Evolutionary conservation across 495 filamentous ascomycete genomes (phyloP).

Genomic region (Penicillium coffeae): DNA sequence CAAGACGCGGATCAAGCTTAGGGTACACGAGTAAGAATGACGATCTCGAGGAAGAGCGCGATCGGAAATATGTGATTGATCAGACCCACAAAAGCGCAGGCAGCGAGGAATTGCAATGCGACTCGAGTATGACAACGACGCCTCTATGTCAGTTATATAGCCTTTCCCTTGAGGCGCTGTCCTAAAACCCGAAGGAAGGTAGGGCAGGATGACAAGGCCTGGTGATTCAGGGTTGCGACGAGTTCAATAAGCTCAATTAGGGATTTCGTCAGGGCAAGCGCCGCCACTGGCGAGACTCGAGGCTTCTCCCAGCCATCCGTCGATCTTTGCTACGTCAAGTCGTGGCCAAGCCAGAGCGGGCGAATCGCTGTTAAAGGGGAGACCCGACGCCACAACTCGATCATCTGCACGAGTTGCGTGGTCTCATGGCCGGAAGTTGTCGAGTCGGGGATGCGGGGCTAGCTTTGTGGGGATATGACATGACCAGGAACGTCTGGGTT

Average conservation of each 20-base stretch:
- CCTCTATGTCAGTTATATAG: not conserved
- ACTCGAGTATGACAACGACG: too few relatives aligned
- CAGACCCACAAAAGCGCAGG: not conserved
- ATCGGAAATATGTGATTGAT: not conserved
- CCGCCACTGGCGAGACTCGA: too few relatives aligned
- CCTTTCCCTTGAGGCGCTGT: not conserved
- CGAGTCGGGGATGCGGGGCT: constrained; percentile 5
- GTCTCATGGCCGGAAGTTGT: constrained; percentile 10
- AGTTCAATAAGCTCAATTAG: constrained; percentile 4
- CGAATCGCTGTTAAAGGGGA: not conserved
- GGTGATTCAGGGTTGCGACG: constrained; percentile 20
- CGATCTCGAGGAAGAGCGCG: too few relatives aligned
- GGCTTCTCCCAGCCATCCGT: not conserved
- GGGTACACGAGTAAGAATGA: not conserved
- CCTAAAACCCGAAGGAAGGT: constrained; percentile 1
- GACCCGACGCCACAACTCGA: constrained; percentile 10
- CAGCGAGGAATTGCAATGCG: not conserved
- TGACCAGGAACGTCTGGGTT: not conserved
- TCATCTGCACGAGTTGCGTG: constrained; percentile 22
- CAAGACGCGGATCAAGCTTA: not conserved
- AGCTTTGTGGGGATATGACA: constrained; percentile 1
- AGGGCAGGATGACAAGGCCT: constrained; percentile 24
- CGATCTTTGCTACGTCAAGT: constrained; percentile 16
- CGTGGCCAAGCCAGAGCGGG: constrained; percentile 4
- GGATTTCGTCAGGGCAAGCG: too few relatives aligned